Evolutionary conservation across 768 basidiomycete genomes (phyloP), one percentile per base, ranked within the genome.

Genomic region (Macrolepiota dolichaula): DNA sequence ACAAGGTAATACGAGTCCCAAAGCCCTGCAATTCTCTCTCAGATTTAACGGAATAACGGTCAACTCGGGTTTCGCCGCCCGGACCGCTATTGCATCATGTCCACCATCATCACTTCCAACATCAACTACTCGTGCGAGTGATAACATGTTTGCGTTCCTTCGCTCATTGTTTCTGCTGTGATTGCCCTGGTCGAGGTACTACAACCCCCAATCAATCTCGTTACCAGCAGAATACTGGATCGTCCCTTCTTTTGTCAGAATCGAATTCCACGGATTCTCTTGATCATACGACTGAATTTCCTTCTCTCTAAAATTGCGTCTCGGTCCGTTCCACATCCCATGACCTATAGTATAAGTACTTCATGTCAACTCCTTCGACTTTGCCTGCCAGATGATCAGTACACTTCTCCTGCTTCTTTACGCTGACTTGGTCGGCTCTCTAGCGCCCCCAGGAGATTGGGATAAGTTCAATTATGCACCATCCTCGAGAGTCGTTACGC

Each of bases 391-490:
- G 27, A 61, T 61, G 59, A 7, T 55, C 22, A 32, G 11, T 17
- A 44, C 50, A 29, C 7, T 27, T 17, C 29, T 49, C 10, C 11
- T 61, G 15, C 36, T 61, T 17, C 49, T 47, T 38, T 47, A 35
- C 13, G 15, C 36, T 49, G 44, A 10, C 15, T 36, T 54, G 9
- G 59, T 27, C 35, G 19, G 9, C 11, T 61, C 52, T 46, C 17
- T 71, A 3, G 82, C 82, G 0, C 83, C 82, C 1, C 52, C 63
- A 29, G 83, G 83, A 0, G 77, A 79, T 12, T 85, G 83, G 83
- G 81, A 82, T 61, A 64, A 67, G 9, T 84, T 84, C 71, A 84
- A 83, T 61, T 78, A 70, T 51, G 81, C 82, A 0, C 84, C 82
- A 1, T 69, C 66, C 24, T 78, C 80, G 2, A 79, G 76, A 62